A percentile compares a stretch with the other conserved stretches of the same genome.
phyloP scores from a whole-genome alignment of 2,329 filamentous ascomycete species.

The Anisogramma anomala region DNA sequence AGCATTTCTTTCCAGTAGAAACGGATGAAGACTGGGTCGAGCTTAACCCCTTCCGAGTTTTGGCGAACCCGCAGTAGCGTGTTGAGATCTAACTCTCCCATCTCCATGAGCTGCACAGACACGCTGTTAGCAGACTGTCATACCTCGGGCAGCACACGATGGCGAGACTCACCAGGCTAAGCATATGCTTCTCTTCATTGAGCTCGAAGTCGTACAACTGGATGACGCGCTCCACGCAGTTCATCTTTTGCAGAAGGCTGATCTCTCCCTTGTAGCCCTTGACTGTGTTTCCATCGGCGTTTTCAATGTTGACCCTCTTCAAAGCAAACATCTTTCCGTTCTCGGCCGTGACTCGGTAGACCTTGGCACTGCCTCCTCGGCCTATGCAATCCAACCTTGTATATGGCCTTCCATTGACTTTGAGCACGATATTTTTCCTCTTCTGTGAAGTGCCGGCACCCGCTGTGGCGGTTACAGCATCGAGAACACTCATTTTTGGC shows the following conservation, averaged over 20 bases:
- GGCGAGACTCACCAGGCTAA: slow-evolving; percentile 59
- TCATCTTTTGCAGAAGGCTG: slow-evolving; percentile 71
- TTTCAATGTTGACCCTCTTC: slow-evolving; percentile 83
- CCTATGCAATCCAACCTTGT: slow-evolving; percentile 84
- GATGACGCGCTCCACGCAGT: slow-evolving; percentile 80
- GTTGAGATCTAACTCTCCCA: slow-evolving; percentile 88
- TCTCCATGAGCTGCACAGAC: slow-evolving; percentile 70
- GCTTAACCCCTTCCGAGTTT: slow-evolving; percentile 58
- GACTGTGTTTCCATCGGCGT: slow-evolving; percentile 74
- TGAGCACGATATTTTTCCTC: slow-evolving; percentile 72
- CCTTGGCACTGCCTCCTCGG: slow-evolving; percentile 83
- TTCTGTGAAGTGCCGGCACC: slow-evolving; percentile 59
- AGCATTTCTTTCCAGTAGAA: slow-evolving; percentile 99
- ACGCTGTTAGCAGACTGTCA: neutral
- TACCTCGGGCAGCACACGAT: neutral
- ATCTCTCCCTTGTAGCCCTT: slow-evolving; percentile 92
- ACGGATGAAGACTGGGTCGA: slow-evolving; percentile 86
- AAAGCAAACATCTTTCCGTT: slow-evolving; percentile 92
- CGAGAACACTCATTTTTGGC: slow-evolving; percentile 94
- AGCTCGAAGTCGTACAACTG: slow-evolving; percentile 85
- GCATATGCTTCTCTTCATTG: slow-evolving; percentile 79
- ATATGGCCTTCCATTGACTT: slow-evolving; percentile 84
- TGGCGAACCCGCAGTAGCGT: slow-evolving; percentile 66
- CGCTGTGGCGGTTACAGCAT: slow-evolving; percentile 74
- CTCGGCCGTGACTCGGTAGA: slow-evolving; percentile 93